Evolutionary conservation across 805 yeast species (phyloP), one percentile per base, ranked within the genome.

Genomic region (Yueomyces sp.): DNA sequence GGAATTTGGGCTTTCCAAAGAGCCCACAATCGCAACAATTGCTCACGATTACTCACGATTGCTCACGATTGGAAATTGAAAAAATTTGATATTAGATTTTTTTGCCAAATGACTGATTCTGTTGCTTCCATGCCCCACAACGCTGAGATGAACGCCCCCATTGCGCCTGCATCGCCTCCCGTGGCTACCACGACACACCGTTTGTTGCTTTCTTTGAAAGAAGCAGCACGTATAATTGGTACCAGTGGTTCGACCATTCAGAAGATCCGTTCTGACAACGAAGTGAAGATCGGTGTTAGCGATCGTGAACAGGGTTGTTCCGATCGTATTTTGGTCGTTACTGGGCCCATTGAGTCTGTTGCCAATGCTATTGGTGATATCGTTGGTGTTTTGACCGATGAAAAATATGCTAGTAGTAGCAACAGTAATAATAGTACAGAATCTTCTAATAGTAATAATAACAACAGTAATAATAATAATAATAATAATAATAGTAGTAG

Each of bases 151-250:
- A 30, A 6, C 9, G 33, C 9, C 6, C 9, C 33, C 33, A 30
- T 6, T 30, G 33, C 9, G 6, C 6, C 33, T 9, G 9, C 6
- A 6, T 6, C 33, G 6, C 33, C 33, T 6, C 33, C 33, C 40
- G 28, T 47, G 47, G 37, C 37, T 12, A 51, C 51, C 19, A 47
- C 49, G 39, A 52, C 47, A 28, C 56, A 51, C 49, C 58, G 70
- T 49, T 73, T 85, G 1, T 69, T 87, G 30, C 82, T 87, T 26
- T 78, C 92, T 2, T 75, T 87, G 44, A 82, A 81, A 56, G 96
- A 87, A 61, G 88, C 94, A 9, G 95, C 95, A 19, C 83, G 86
- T 48, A 76, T 87, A 48, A 87, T 87, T 52, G 96, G 96, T 43
- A 82, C 82, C 51, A 81, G 76, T 50, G 96, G 96, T 40, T 69